Evolutionary conservation across 768 basidiomycete genomes (phyloP).

Genomic region (Hypsizygus marmoreus): DNA sequence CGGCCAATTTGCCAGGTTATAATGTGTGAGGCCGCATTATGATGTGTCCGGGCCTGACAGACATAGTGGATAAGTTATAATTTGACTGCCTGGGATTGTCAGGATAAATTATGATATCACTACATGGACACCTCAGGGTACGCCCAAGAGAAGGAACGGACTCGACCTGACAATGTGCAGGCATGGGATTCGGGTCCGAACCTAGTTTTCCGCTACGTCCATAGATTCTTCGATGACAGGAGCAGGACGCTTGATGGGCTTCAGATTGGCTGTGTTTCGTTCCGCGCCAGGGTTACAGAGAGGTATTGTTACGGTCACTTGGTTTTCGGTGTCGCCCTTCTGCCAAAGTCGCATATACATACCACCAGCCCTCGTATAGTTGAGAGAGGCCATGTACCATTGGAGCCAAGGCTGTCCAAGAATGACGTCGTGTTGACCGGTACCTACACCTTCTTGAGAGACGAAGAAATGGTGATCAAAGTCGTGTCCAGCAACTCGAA

Average conservation of each 20-base stretch:
- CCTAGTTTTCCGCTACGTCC: slow-evolving; percentile 13
- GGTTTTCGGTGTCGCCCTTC: slow-evolving; percentile 9
- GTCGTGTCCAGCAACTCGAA: slow-evolving; percentile 17
- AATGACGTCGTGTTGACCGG: slow-evolving; percentile 18
- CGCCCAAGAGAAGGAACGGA: slow-evolving; percentile 15
- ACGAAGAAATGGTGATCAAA: slow-evolving; percentile 32
- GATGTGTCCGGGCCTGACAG: no score
- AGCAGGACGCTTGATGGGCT: neutral
- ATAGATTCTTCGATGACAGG: neutral
- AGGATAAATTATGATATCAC: no score
- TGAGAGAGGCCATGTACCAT: slow-evolving; percentile 19
- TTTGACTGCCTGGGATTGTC: no score
- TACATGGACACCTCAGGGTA: no score
- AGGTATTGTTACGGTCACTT: slow-evolving; percentile 9
- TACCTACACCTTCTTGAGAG: neutral
- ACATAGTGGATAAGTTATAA: no score
- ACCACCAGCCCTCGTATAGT: slow-evolving; percentile 9
- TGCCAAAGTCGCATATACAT: slow-evolving; percentile 21
- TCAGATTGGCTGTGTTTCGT: neutral
- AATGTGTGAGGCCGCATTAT: no score
- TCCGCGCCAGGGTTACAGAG: slow-evolving; percentile 3
- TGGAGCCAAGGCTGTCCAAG: slow-evolving; percentile 25
- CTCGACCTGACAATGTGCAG: neutral
- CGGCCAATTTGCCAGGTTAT: no score
- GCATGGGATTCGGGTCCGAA: slow-evolving; percentile 6